phyloP scores from a whole-genome alignment of 805 yeast species.

The Lachancea fermentati region DNA sequence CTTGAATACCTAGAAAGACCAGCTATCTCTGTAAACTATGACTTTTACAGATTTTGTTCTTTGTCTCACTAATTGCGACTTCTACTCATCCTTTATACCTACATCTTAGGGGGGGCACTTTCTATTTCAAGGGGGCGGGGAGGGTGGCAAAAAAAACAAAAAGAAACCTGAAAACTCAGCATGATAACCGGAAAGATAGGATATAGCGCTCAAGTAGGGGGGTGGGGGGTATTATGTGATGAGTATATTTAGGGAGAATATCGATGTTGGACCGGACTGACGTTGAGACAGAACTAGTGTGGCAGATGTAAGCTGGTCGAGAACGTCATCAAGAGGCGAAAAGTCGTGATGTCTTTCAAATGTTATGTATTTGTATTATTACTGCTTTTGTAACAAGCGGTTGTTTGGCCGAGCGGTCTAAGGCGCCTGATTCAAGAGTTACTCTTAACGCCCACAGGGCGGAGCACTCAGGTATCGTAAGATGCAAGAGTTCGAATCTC shows the following conservation, averaged over 20 bases:
- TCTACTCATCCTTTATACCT: neutral
- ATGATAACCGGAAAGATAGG: neutral
- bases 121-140: neutral
- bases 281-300: too few species aligned
- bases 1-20: slow-evolving; percentile 10
- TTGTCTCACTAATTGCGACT: neutral
- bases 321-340: neutral
- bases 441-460: slow-evolving; percentile 14
- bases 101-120: neutral
- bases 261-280: too few species aligned
- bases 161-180: neutral
- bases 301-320: neutral
- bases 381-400: slow-evolving; percentile 11
- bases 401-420: slow-evolving; percentile 30
- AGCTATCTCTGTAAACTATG: slow-evolving; percentile 9
- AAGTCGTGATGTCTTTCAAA: too few species aligned
- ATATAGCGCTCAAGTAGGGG: too few species aligned
- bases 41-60: neutral
- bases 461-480: slow-evolving; percentile 27
- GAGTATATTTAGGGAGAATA: too few species aligned
- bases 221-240: too few species aligned
- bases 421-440: slow-evolving; percentile 28
- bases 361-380: too few species aligned
- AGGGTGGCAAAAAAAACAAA: slow-evolving; percentile 1
- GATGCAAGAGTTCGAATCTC: slow-evolving; percentile 29